phyloP scores from a whole-genome alignment of 371 early-diverging fungal species.

The Gilbertella persicaria region DNA sequence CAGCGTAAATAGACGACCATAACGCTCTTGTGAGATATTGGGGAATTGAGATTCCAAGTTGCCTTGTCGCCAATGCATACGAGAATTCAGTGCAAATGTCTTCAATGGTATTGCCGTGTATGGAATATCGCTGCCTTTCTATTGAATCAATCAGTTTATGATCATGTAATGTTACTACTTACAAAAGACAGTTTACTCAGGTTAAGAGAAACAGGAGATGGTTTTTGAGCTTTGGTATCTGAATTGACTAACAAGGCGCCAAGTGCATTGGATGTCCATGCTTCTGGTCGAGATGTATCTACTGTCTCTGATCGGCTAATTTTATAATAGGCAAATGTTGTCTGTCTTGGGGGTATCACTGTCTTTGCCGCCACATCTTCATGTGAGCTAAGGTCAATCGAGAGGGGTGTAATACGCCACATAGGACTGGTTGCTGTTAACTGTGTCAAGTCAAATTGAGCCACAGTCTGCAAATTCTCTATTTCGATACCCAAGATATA shows the following conservation, averaged over 20 bases:
- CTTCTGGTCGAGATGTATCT: conserved; percentile 43
- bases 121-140: conserved; percentile 48
- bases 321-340: conserved; percentile 66
- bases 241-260: conserved; percentile 41
- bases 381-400: conserved; percentile 28
- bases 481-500: conserved; percentile 90
- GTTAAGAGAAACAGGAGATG: conserved; percentile 41
- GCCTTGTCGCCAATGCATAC: conserved; percentile 72
- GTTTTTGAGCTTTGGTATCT: conserved; percentile 22
- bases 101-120: conserved; percentile 57
- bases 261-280: conserved; percentile 52
- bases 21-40: conserved; percentile 49
- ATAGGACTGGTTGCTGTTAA: conserved; percentile 71
- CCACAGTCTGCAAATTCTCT: conserved; percentile 68
- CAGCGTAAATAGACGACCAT: conserved; percentile 66
- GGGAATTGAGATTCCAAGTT: conserved; percentile 66
- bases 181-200: conserved; percentile 51
- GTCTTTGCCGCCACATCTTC: conserved; percentile 44
- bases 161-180: conserved; percentile 18
- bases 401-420: conserved; percentile 70
- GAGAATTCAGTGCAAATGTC: conserved; percentile 67
- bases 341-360: conserved; percentile 60
- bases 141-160: conserved; percentile 8
- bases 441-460: conserved; percentile 68
- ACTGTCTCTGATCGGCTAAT: conserved; percentile 30